phyloP scores from a whole-genome alignment of 352 stramenopile species.

The Phytophthora foliorum region DNA sequence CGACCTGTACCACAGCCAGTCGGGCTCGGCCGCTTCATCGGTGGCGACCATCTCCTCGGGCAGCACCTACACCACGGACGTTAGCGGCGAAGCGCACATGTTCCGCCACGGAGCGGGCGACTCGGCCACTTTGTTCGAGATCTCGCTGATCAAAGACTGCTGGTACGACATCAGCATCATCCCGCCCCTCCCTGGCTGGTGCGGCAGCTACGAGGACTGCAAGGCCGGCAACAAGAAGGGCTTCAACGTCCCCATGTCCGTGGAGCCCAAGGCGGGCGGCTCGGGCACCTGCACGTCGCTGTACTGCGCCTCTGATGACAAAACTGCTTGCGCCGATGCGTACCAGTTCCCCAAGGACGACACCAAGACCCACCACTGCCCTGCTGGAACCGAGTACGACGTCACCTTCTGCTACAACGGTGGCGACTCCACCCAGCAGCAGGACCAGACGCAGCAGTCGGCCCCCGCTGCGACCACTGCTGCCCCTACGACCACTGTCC shows the following conservation, averaged over 20 bases:
- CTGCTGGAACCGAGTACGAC: slow-evolving; percentile 42
- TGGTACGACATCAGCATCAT: slow-evolving; percentile 81
- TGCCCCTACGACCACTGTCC: no score
- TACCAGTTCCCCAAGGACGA: slow-evolving; percentile 75
- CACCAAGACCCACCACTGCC: slow-evolving; percentile 74
- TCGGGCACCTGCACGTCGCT: slow-evolving; percentile 45
- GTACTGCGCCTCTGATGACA: slow-evolving; percentile 40
- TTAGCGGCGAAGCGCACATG: slow-evolving; percentile 52
- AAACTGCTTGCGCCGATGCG: slow-evolving; percentile 49
- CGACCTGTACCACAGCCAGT: slow-evolving; percentile 54
- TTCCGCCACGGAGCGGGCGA: slow-evolving; percentile 51
- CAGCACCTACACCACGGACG: slow-evolving; percentile 14
- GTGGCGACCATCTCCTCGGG: slow-evolving; percentile 35
- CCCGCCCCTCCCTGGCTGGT: slow-evolving; percentile 44
- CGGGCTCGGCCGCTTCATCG: slow-evolving; percentile 25
- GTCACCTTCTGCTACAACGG: slow-evolving; percentile 65
- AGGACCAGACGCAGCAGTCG: slow-evolving; percentile 24
- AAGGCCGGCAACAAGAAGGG: slow-evolving; percentile 45
- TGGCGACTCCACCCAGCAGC: slow-evolving; percentile 17
- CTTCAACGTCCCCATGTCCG: slow-evolving; percentile 67
- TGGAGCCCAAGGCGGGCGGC: slow-evolving; percentile 39
- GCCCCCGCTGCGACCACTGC: slow-evolving; percentile 2
- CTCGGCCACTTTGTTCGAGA: slow-evolving; percentile 48
- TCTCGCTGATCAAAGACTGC: slow-evolving; percentile 41
- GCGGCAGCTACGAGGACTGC: slow-evolving; percentile 48